Conservation (phyloP, 2,329 filamentous ascomycete species). For the Trichoderma sp. region DNA sequence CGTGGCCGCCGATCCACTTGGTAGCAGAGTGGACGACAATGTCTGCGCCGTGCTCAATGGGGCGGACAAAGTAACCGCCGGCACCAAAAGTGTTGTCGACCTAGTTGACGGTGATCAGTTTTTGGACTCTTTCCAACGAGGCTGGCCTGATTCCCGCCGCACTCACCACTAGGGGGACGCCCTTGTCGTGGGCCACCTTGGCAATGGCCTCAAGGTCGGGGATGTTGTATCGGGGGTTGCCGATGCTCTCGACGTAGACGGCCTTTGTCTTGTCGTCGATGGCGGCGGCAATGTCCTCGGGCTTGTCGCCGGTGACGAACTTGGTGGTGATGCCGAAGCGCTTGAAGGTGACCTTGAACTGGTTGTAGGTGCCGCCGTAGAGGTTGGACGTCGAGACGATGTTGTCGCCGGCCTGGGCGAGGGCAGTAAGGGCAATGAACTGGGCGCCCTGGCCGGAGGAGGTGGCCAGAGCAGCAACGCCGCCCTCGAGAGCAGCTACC, state of each 20-base stretch:
- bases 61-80: constrained; percentile 81
- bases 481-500: constrained; percentile 91
- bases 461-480: constrained; percentile 78
- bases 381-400: constrained; percentile 87
- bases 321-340: constrained; percentile 85
- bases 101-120: constrained; percentile 34
- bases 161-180: constrained; percentile 61
- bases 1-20: constrained; percentile 96
- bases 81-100: constrained; percentile 96
- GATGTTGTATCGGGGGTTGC: constrained; percentile 90
- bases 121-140: not conserved
- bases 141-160: not conserved
- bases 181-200: constrained; percentile 68
- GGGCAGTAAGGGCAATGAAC: constrained; percentile 80
- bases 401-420: constrained; percentile 88
- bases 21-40: constrained; percentile 93
- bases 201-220: constrained; percentile 87
- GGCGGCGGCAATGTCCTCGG: constrained; percentile 72
- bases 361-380: constrained; percentile 96
- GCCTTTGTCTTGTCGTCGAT: constrained; percentile 95
- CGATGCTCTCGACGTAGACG: constrained; percentile 87
- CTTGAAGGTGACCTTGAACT: constrained; percentile 87
- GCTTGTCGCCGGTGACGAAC: constrained; percentile 77
- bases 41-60: constrained; percentile 87
- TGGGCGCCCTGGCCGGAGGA: constrained; percentile 87